Percentiles rank a stretch among this genome's conserved stretches.
Conservation (phyloP, 495 filamentous ascomycete genomes). For the Trypethelium eluteriae region DNA sequence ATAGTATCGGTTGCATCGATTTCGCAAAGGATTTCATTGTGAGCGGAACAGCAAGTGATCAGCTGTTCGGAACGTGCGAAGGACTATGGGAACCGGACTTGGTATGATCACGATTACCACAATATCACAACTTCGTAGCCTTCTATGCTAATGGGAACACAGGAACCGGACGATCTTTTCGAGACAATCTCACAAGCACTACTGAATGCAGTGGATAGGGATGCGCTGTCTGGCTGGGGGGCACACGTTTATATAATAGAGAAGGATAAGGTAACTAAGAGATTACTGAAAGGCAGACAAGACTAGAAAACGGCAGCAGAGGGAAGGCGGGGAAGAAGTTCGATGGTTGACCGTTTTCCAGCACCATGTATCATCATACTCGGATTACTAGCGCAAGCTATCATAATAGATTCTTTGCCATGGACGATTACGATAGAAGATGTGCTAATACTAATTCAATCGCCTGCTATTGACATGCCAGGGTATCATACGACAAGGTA, state of each 20-base stretch:
- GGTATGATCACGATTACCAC: slow-evolving; percentile 41
- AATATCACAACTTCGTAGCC: background rate
- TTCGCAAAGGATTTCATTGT: slow-evolving; percentile 99
- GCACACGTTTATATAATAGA: slow-evolving; percentile 98
- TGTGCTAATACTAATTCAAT: background rate
- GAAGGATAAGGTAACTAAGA: slow-evolving; percentile 98
- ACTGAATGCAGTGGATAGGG: slow-evolving; percentile 89
- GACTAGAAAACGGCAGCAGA: slow-evolving; percentile 37
- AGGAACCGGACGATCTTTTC: slow-evolving; percentile 91
- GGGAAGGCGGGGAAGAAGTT: background rate
- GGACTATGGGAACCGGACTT: slow-evolving; percentile 96
- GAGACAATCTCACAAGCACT: slow-evolving; percentile 98
- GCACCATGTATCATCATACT: background rate
- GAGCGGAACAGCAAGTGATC: slow-evolving; percentile 87
- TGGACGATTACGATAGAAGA: background rate
- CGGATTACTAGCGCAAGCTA: background rate
- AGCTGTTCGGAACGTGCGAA: slow-evolving; percentile 98
- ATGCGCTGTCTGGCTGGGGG: slow-evolving; percentile 95
- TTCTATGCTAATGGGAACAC: slow-evolving; percentile 27
- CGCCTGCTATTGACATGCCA: background rate
- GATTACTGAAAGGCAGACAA: slow-evolving; percentile 85
- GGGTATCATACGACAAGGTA: background rate
- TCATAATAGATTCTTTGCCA: background rate
- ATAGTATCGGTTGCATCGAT: slow-evolving; percentile 98
- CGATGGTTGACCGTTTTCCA: background rate